Percentiles rank a stretch among this genome's conserved stretches.
Conservation (phyloP, 208 protist genomes). For the Trypanosomatidae sp. region DNA sequence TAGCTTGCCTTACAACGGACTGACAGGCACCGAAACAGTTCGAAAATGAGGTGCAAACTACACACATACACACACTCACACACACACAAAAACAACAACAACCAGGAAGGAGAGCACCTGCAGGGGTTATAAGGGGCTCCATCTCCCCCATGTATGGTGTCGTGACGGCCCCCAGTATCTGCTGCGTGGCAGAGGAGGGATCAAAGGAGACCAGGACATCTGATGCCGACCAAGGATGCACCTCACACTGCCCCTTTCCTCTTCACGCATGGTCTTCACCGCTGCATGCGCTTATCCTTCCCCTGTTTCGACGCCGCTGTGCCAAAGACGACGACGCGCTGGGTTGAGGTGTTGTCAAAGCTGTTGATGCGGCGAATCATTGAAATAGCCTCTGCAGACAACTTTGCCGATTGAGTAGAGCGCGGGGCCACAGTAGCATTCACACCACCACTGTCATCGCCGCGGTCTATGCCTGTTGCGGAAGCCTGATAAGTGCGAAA, state of each 20-base stretch:
- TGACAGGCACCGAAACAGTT: not conserved
- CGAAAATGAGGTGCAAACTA: not conserved
- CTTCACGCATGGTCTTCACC: not conserved
- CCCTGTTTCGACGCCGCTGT: conserved; percentile 24
- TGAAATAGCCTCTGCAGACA: conserved; percentile 65
- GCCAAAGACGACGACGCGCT: conserved; percentile 77
- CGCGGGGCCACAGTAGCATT: not conserved
- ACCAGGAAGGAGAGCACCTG: not conserved
- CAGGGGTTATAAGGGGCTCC: not conserved
- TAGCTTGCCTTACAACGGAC: not conserved
- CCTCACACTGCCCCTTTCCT: not conserved
- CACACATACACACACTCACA: not conserved
- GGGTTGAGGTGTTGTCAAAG: conserved; percentile 76
- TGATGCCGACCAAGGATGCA: not conserved
- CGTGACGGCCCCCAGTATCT: not conserved
- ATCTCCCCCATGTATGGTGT: not conserved
- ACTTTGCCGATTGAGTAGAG: conserved; percentile 34
- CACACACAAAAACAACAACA: not conserved
- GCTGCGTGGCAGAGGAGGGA: not conserved
- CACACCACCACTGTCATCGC: not conserved
- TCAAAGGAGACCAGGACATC: not conserved
- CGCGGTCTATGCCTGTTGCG: not conserved
- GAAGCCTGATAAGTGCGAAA: not conserved
- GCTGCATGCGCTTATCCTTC: conserved; percentile 4
- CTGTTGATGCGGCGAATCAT: conserved; percentile 84